A percentile compares a stretch with the other conserved stretches of the same genome.
Evolutionary conservation across 371 early-diverging fungal genomes (phyloP).

Genomic region (Chytridium lagenaria): DNA sequence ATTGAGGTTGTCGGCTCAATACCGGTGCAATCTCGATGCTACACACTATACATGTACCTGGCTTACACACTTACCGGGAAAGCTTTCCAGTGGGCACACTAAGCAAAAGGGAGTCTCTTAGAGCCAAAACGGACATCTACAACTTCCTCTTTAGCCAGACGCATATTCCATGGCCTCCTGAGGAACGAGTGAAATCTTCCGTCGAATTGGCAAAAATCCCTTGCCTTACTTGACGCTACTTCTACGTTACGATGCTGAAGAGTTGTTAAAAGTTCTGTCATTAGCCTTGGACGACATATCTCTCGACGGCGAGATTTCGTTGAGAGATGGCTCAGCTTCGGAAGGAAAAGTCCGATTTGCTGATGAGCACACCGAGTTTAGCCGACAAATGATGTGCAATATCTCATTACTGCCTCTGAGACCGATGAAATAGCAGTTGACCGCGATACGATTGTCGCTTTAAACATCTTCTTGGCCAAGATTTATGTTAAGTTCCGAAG

Average conservation of each 20-base stretch:
- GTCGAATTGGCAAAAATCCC: conserved; percentile 52
- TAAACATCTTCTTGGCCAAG: conserved; percentile 74
- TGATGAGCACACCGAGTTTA: conserved; percentile 51
- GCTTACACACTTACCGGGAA: conserved; percentile 73
- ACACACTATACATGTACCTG: conserved; percentile 76
- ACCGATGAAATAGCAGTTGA: not conserved
- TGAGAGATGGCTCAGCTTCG: conserved; percentile 56
- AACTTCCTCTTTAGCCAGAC: conserved; percentile 79
- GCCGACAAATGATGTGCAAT: conserved; percentile 76
- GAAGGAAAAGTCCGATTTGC: conserved; percentile 63
- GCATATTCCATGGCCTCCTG: conserved; percentile 75
- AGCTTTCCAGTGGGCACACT: conserved; percentile 73
- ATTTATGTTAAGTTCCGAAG: conserved; percentile 63
- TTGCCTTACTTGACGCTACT: conserved; percentile 77
- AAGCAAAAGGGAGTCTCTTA: conserved; percentile 61
- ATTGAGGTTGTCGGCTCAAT: not conserved
- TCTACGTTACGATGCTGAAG: conserved; percentile 68
- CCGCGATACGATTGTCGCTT: conserved; percentile 46
- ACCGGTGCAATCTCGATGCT: conserved; percentile 33
- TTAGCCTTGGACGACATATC: conserved; percentile 74
- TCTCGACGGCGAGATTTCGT: conserved; percentile 66
- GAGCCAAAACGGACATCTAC: conserved; percentile 76
- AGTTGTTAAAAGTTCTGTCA: conserved; percentile 70
- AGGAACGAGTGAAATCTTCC: conserved; percentile 50
- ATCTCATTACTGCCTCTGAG: conserved; percentile 64